Evolutionary conservation across 345 rosid genomes (phyloP).

Genomic region (Turnera subulata): DNA sequence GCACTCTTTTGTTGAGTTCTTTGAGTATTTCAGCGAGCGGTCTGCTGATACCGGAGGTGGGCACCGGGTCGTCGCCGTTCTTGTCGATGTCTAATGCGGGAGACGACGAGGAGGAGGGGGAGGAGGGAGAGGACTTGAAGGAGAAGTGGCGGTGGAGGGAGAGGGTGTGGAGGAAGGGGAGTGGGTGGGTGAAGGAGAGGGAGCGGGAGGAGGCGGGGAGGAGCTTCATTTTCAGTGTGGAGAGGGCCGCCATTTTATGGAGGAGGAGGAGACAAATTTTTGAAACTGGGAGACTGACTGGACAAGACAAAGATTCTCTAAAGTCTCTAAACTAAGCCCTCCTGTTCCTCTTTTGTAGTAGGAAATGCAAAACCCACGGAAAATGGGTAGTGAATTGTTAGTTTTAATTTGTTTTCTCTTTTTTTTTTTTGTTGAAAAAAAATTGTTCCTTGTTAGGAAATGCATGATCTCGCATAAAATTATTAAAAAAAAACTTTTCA

Average conservation of each 20-base stretch:
- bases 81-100: conserved; percentile 1
- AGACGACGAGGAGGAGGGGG: too few relatives aligned
- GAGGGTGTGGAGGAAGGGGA: background rate
- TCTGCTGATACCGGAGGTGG: conserved; percentile 64
- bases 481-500: too few relatives aligned
- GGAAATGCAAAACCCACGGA: too few relatives aligned
- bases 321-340: too few relatives aligned
- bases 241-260: background rate
- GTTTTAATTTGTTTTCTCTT: too few relatives aligned
- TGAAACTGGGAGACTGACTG: background rate
- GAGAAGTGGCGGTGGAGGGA: background rate
- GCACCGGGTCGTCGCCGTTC: conserved; percentile 32
- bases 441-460: too few relatives aligned
- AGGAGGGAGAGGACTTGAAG: conserved; percentile 7
- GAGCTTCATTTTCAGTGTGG: conserved; percentile 4
- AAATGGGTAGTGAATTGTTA: too few relatives aligned
- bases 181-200: background rate
- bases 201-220: background rate
- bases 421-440: too few relatives aligned
- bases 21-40: conserved; percentile 67
- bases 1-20: conserved; percentile 76
- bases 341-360: too few relatives aligned
- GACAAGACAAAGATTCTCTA: background rate
- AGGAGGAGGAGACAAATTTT: background rate
- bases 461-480: too few relatives aligned